These are phyloP conservation scores for Pyrenula massariospora DNA, from an alignment of 495 filamentous ascomycete genomes.

Conservation along the genomic window DNA sequence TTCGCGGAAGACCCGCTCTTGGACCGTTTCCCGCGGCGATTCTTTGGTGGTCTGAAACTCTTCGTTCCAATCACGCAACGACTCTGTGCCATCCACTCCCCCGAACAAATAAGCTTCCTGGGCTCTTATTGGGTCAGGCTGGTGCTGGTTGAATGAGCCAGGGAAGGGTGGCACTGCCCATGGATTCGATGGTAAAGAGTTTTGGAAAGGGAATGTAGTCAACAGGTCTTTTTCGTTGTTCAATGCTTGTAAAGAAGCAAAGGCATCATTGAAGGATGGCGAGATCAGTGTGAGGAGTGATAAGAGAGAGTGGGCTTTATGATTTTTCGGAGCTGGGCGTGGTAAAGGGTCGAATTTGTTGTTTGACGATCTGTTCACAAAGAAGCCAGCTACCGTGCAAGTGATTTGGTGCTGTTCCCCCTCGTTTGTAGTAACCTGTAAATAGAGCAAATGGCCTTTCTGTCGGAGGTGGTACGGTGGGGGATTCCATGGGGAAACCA, in stretches of 20 bases:
- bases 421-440: constrained; percentile 78
- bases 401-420: constrained; percentile 91
- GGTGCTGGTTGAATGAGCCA: constrained; percentile 55
- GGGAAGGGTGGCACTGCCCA: constrained; percentile 71
- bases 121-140: constrained; percentile 72
- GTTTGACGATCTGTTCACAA: constrained; percentile 85
- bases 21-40: constrained; percentile 80
- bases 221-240: constrained; percentile 78
- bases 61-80: constrained; percentile 96
- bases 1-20: constrained; percentile 93
- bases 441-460: constrained; percentile 86
- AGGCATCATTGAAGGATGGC: constrained; percentile 65
- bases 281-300: constrained; percentile 67
- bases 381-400: constrained; percentile 87
- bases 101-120: constrained; percentile 87
- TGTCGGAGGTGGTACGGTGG: constrained; percentile 82
- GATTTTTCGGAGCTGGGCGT: constrained; percentile 52
- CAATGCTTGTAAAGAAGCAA: constrained; percentile 63
- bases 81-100: constrained; percentile 86
- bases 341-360: constrained; percentile 86
- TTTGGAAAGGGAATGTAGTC: constrained; percentile 87
- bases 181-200: constrained; percentile 80
- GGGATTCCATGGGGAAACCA: constrained; percentile 91
- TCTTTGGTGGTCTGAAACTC: constrained; percentile 96
- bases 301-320: constrained; percentile 74